Conservation (phyloP, 768 basidiomycete genomes). For the Tylopilus cervinicoccineus region DNA sequence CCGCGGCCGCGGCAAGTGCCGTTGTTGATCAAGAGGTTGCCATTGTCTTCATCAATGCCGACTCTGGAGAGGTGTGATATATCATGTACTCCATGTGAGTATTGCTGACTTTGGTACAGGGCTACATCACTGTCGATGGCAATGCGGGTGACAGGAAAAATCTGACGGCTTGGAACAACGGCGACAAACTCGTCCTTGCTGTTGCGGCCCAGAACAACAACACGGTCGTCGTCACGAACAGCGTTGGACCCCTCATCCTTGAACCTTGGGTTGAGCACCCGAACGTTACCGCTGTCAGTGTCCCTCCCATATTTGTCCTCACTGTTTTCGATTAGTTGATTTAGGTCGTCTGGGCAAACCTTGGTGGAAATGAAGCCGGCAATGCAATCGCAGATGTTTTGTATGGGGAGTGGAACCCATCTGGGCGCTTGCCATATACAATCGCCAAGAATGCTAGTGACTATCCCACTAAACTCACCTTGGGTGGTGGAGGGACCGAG, state of each 20-base stretch:
- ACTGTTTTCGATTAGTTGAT: constrained; percentile 13
- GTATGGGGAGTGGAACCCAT: constrained; percentile 74
- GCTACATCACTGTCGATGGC: constrained; percentile 56
- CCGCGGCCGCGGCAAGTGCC: constrained; percentile 43
- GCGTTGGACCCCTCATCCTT: constrained; percentile 67
- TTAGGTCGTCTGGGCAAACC: constrained; percentile 46
- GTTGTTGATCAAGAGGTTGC: constrained; percentile 55
- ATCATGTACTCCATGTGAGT: neutral
- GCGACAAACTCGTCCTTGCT: constrained; percentile 40
- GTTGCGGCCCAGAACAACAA: constrained; percentile 70
- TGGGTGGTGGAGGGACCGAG: constrained; percentile 22
- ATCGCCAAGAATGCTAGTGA: constrained; percentile 59
- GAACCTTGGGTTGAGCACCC: constrained; percentile 73
- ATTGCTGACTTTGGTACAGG: constrained; percentile 22
- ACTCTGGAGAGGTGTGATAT: constrained; percentile 67
- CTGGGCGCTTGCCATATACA: constrained; percentile 66
- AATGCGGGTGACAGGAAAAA: constrained; percentile 40
- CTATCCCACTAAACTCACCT: constrained; percentile 42
- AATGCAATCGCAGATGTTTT: constrained; percentile 74
- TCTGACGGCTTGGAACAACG: constrained; percentile 36
- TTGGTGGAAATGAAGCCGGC: constrained; percentile 75
- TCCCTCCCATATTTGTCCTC: constrained; percentile 24
- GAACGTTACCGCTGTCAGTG: constrained; percentile 63
- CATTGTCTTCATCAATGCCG: constrained; percentile 77
- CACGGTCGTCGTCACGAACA: constrained; percentile 77